Evolutionary conservation across 1,139 yeast species (phyloP).

Genomic region (Wickerhamomyces sp.): DNA sequence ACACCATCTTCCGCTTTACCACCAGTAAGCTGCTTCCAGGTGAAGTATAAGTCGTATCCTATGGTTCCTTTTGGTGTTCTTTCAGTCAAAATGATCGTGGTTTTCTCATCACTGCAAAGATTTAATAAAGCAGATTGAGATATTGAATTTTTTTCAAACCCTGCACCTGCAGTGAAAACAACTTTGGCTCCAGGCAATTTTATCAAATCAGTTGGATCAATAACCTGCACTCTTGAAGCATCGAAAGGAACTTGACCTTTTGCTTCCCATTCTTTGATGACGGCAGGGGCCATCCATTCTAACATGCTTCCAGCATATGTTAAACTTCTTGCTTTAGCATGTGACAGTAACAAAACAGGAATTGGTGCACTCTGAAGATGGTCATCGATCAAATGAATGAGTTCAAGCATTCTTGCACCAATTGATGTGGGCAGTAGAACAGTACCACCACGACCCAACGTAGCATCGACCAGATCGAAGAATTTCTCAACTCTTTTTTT

Average conservation of each 20-base stretch:
- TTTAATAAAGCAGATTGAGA: slow-evolving; percentile 53
- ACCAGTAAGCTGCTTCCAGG: slow-evolving; percentile 51
- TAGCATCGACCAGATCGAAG: slow-evolving; percentile 56
- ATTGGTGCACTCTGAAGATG: slow-evolving; percentile 34
- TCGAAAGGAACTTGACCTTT: slow-evolving; percentile 66
- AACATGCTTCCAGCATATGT: slow-evolving; percentile 83
- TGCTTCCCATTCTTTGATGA: slow-evolving; percentile 78
- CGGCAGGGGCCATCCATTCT: slow-evolving; percentile 90
- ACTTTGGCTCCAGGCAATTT: slow-evolving; percentile 69
- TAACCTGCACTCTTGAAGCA: slow-evolving; percentile 55
- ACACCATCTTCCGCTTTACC: slow-evolving; percentile 50
- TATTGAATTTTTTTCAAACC: slow-evolving; percentile 59
- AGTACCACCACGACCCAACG: slow-evolving; percentile 67
- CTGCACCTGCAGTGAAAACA: slow-evolving; percentile 74
- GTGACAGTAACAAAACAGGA: slow-evolving; percentile 73
- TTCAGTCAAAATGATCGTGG: slow-evolving; percentile 74
- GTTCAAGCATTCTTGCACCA: slow-evolving; percentile 80
- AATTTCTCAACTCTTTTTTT: slow-evolving; percentile 62
- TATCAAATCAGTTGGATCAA: slow-evolving; percentile 53
- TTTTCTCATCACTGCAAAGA: slow-evolving; percentile 58
- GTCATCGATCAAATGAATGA: slow-evolving; percentile 64
- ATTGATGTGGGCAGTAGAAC: slow-evolving; percentile 79
- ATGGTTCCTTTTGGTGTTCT: slow-evolving; percentile 39
- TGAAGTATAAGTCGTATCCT: slow-evolving; percentile 41
- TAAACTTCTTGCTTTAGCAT: slow-evolving; percentile 74